Evolutionary conservation across 2,329 filamentous ascomycete genomes (phyloP), one percentile per base, ranked within the genome.

Genomic region (Coniochaeta hoffmannii): DNA sequence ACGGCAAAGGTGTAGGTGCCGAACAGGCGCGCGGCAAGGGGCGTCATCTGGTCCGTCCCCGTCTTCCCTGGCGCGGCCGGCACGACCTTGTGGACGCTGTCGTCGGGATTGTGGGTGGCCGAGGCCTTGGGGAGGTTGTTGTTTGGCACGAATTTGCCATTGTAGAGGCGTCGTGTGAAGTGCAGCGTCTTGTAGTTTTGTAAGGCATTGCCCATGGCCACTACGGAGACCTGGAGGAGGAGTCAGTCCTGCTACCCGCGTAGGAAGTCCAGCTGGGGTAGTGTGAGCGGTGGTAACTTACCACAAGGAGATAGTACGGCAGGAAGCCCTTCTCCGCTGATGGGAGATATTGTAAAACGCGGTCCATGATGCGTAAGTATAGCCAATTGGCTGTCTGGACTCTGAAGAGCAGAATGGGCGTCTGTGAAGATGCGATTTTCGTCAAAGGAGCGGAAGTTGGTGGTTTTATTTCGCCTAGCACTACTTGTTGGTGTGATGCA

Each of bases 81-180:
- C 31, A 80, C 63, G 56, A 82, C 71, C 65, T 83, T 83, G 61
- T 77, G 68, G 28, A 75, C 70, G 61, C 76, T 73, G 65, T 83
- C 79, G 22, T 81, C 79, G 12, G 77, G 76, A 64, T 81, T 72
- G 68, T 70, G 74, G 35, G 64, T 67, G 49, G 67, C 65, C 53
- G 74, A 69, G 56, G 66, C 71, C 50, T 72, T 64, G 14, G 70
- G 70, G 11, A 81, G 69, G 31, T 70, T 66, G 36, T 70, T 57
- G 73, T 82, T 82, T 54, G 73, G 70, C 19, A 84, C 71, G 64
- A 83, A 84, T 60, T 73, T 73, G 58, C 85, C 85, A 63, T 87
- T 83, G 77, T 97, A 99, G 66, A 97, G 83, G 69, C 90, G 87
- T n/a, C 86, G 84, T 8, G 91, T 91, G 74, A 89, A 95, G 69